Conservation (phyloP, 2,329 filamentous ascomycete genomes). For the Cercospora sojina region DNA sequence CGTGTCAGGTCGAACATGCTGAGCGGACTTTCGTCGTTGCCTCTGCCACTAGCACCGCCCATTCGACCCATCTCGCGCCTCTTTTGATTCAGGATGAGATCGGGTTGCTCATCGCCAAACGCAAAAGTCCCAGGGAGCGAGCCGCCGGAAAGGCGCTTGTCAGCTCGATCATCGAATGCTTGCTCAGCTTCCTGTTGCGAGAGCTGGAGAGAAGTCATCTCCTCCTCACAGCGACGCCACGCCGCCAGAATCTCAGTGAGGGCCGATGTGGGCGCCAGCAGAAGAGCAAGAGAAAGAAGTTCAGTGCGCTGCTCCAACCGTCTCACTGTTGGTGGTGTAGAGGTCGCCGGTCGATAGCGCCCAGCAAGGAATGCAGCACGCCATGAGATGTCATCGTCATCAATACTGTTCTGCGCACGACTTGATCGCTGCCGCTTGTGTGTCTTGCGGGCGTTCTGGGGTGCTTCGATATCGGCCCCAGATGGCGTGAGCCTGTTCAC, state of each 20-base stretch:
- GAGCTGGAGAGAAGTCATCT: slow-evolving; percentile 65
- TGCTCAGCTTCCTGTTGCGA: slow-evolving; percentile 67
- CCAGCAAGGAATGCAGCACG: slow-evolving; percentile 75
- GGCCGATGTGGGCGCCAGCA: slow-evolving; percentile 67
- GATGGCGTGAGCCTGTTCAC: slow-evolving; percentile 61
- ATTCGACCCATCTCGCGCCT: slow-evolving; percentile 42
- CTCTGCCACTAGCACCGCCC: slow-evolving; percentile 26
- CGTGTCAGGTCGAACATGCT: slow-evolving; percentile 55
- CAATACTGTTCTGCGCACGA: slow-evolving; percentile 21
- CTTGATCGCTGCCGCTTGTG: slow-evolving; percentile 21
- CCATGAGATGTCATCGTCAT: slow-evolving; percentile 70
- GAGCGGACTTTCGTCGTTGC: slow-evolving; percentile 52
- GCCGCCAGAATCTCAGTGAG: slow-evolving; percentile 73
- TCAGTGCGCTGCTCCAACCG: slow-evolving; percentile 80
- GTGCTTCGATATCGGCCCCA: slow-evolving; percentile 30
- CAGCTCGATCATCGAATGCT: slow-evolving; percentile 68
- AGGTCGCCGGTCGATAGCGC: slow-evolving; percentile 57
- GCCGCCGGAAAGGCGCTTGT: slow-evolving; percentile 43
- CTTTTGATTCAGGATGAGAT: slow-evolving; percentile 42
- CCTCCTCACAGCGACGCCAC: slow-evolving; percentile 75
- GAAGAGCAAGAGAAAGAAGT: slow-evolving; percentile 71
- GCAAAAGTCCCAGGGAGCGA: slow-evolving; percentile 49
- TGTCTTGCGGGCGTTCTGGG: slow-evolving; percentile 5
- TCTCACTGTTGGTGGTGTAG: slow-evolving; percentile 59
- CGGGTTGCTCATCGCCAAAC: slow-evolving; percentile 37